phyloP scores from a whole-genome alignment of 805 yeast species.

The Candida glaebosa region DNA sequence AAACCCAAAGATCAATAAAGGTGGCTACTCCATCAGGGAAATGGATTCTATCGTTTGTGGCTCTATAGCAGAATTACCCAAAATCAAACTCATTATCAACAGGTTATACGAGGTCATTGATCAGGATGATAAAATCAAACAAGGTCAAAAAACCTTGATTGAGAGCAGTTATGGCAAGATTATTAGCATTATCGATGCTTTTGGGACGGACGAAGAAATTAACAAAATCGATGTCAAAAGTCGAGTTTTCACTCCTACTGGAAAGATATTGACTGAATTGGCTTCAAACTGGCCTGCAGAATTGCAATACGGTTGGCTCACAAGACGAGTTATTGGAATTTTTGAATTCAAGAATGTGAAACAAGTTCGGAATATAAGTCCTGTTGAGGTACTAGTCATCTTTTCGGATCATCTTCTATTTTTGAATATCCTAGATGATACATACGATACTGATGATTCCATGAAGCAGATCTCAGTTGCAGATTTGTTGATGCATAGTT shows the following conservation, averaged over 20 bases:
- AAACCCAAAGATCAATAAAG: slow-evolving; percentile 26
- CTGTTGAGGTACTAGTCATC: slow-evolving; percentile 57
- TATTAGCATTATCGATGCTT: slow-evolving; percentile 70
- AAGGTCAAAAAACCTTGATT: slow-evolving; percentile 2
- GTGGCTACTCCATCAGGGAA: slow-evolving; percentile 23
- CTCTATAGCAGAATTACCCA: slow-evolving; percentile 63
- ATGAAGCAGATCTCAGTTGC: slow-evolving; percentile 56
- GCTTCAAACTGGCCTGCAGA: slow-evolving; percentile 87
- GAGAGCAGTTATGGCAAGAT: slow-evolving; percentile 48
- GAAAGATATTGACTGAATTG: slow-evolving; percentile 78
- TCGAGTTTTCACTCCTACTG: slow-evolving; percentile 85
- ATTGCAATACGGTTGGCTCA: slow-evolving; percentile 84
- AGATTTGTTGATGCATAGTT: slow-evolving; percentile 84
- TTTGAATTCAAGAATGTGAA: slow-evolving; percentile 36
- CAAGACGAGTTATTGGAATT: slow-evolving; percentile 80
- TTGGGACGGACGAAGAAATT: slow-evolving; percentile 50
- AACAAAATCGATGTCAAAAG: slow-evolving; percentile 27
- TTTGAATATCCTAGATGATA: slow-evolving; percentile 49
- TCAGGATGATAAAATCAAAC: background rate
- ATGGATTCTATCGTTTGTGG: slow-evolving; percentile 55
- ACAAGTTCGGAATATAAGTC: slow-evolving; percentile 13
- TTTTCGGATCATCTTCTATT: slow-evolving; percentile 80
- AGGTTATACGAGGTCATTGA: slow-evolving; percentile 50
- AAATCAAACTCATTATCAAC: slow-evolving; percentile 63
- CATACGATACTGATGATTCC: slow-evolving; percentile 19